These are phyloP conservation scores for carrot (Daucus carota) DNA, from an alignment of 129 eudicot genomes.

Conservation along the genomic window DH1_v3.0 NC_030387.2:35978501-35979000, in stretches of 20 bases:
- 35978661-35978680: background rate
- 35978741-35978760: constrained; percentile 67
- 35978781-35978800: constrained; percentile 52
- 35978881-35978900: constrained; percentile 80
- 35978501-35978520: background rate
- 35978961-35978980: constrained; percentile 46
- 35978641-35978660: background rate
- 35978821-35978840: constrained; percentile 34
- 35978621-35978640: no score
- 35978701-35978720: background rate
- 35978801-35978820: constrained; percentile 82
- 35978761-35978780: constrained; percentile 81
- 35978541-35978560: no score
- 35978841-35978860: background rate
- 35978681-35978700: background rate
- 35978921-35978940: no score
- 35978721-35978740: no score
- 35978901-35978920: no score
- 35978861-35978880: constrained; percentile 50
- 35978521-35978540: no score
- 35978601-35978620: no score
- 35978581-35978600: no score
- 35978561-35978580: no score
- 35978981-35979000: constrained; percentile 50
- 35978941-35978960: constrained; percentile 40